Conservation (phyloP, 192 early-diverging fungal species). For the Coemansia pectinata region DNA sequence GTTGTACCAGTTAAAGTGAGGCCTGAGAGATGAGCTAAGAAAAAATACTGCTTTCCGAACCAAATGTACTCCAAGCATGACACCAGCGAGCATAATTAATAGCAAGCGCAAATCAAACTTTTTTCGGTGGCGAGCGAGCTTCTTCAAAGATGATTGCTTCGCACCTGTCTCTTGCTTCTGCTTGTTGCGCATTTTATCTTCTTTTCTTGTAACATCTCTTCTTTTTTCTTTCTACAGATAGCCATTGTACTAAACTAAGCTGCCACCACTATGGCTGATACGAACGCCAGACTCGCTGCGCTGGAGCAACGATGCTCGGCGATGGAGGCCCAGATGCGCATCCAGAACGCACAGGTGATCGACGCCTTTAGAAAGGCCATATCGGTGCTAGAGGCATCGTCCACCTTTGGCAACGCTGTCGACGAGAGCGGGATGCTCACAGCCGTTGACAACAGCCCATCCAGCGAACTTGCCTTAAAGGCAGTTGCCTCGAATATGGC, state of each 20-base stretch:
- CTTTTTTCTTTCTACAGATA: background rate
- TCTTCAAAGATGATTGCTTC: too few species aligned
- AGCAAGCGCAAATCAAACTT: background rate
- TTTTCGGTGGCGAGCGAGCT: background rate
- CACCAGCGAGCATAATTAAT: background rate
- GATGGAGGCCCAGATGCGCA: constrained; percentile 3
- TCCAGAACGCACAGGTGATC: background rate
- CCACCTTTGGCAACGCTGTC: background rate
- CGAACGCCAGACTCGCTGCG: background rate
- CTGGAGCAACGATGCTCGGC: background rate
- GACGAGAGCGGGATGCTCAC: background rate
- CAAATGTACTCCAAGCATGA: background rate
- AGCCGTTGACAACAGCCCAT: background rate
- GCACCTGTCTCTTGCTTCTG: background rate
- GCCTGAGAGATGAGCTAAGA: background rate
- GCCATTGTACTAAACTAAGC: background rate
- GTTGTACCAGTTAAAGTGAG: background rate
- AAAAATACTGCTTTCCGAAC: background rate
- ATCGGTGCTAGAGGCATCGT: background rate
- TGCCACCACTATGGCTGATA: background rate
- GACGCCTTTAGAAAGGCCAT: constrained; percentile 6
- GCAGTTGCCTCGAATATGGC: background rate
- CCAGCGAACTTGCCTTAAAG: background rate
- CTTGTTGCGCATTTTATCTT: background rate
- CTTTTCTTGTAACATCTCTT: background rate